Evolutionary conservation across 2,329 filamentous ascomycete genomes (phyloP), one percentile per base, ranked within the genome.

Genomic region (Nemania diffusa): DNA sequence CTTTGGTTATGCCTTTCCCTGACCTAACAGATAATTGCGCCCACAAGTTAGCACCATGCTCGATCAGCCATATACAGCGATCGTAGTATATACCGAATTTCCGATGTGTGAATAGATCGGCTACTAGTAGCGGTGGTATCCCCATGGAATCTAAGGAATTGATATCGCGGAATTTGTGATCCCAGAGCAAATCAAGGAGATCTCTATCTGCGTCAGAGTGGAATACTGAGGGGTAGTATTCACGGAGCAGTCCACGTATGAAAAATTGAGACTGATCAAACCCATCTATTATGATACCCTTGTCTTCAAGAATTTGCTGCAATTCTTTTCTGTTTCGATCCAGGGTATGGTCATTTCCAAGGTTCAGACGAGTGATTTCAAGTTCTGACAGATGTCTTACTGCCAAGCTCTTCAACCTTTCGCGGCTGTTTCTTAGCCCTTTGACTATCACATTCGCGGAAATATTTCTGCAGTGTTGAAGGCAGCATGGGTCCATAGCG

Each of bases 21-120:
- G 13, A 27, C 40, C 26, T 26, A 5, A 11, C 15, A n/a, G 40
- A n/a, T 17, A 57, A 57, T 24, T 42, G 57, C 9, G 24, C 51
- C 57, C 57, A 60, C 5, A 29, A 48, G 46, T 60, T 42, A 11
- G 57, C 57, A 34, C 57, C 57, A 51, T 60, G 57, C 44, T 60
- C 46, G 11, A 50, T 51, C 20, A 60, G 22, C 57, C 44, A 60
- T 13, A 7, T 48, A 24, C 9, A 32, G 42, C 22, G 40, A 44
- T 4, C 15, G 15, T 44, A 44, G 17, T 5, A 44, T 20, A 5
- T 5, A n/a, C 2, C 40, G 15, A n/a, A 13, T n/a, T 44, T 5
- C 4, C 13, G 17, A 44, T n/a, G 13, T 4, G 13, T 5, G 13
- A 44, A 5, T 44, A 15, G 40, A 13, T 44, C 15, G 34, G n/a